These are phyloP conservation scores for Syzygium grande DNA, from an alignment of 345 rosid genomes.

Conservation along the genomic window DNA sequence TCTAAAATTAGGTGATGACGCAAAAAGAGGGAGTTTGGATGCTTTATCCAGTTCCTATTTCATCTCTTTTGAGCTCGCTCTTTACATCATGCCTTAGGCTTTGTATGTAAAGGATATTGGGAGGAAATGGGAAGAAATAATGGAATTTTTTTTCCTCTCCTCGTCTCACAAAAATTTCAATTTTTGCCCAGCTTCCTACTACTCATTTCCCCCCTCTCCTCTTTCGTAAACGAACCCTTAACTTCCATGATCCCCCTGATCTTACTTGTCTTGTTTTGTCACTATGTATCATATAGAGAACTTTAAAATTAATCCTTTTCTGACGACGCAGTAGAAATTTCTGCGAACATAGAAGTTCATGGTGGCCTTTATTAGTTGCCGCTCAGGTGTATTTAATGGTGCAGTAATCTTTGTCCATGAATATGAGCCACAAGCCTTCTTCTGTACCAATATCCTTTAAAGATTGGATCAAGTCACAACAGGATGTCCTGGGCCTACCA, in stretches of 20 bases:
- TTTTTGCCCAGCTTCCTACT: background rate
- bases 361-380: background rate
- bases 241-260: background rate
- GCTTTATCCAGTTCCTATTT: background rate
- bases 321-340: background rate
- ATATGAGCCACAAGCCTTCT: background rate
- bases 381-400: background rate
- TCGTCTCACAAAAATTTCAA: background rate
- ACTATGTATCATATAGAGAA: background rate
- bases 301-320: background rate
- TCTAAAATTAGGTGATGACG: background rate
- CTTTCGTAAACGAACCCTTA: background rate
- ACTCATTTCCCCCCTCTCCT: background rate
- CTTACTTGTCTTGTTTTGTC: background rate
- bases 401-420: background rate
- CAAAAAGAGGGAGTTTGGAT: background rate
- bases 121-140: background rate
- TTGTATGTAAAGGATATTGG: background rate
- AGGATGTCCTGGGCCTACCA: background rate
- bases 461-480: background rate
- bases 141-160: background rate
- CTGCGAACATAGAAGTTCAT: background rate
- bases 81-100: background rate
- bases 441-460: background rate
- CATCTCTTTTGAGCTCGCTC: background rate